Evolutionary conservation across 2,329 filamentous ascomycete species (phyloP).

Genomic region (Phaeosphaeriaceae sp.): DNA sequence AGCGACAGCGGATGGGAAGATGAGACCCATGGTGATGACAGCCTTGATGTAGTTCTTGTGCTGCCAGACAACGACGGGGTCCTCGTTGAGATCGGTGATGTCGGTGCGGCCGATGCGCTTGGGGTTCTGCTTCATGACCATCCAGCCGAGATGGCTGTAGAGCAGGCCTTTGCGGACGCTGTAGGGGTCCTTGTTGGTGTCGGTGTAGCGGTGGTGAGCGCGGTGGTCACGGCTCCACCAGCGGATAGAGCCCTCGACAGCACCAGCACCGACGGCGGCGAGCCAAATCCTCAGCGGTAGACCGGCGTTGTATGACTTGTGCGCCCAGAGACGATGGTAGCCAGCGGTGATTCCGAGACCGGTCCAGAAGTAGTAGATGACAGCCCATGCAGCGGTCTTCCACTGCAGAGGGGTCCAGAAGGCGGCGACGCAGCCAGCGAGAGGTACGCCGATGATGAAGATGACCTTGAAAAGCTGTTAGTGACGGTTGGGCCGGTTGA

Average conservation of each 20-base stretch:
- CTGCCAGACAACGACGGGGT: slow-evolving; percentile 59
- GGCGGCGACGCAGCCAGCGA: slow-evolving; percentile 75
- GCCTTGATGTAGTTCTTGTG: slow-evolving; percentile 59
- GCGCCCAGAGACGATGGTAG: slow-evolving; percentile 79
- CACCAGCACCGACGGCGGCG: slow-evolving; percentile 56
- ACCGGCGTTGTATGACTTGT: slow-evolving; percentile 56
- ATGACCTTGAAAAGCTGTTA: slow-evolving; percentile 67
- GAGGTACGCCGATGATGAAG: slow-evolving; percentile 79
- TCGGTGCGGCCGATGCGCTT: slow-evolving; percentile 60
- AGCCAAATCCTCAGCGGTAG: slow-evolving; percentile 57
- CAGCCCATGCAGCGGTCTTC: slow-evolving; percentile 76
- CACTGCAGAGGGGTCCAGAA: slow-evolving; percentile 79
- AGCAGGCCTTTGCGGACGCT: slow-evolving; percentile 59
- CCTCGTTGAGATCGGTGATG: slow-evolving; percentile 60
- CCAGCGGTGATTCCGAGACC: slow-evolving; percentile 66
- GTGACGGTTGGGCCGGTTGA: neutral
- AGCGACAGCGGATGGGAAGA: slow-evolving; percentile 57
- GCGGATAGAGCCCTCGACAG: slow-evolving; percentile 58
- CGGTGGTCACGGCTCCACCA: slow-evolving; percentile 61
- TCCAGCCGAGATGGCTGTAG: slow-evolving; percentile 61
- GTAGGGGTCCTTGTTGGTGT: slow-evolving; percentile 62
- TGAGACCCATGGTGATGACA: slow-evolving; percentile 56
- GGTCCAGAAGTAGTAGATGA: slow-evolving; percentile 85
- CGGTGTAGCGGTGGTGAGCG: slow-evolving; percentile 61
- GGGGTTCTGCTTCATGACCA: slow-evolving; percentile 63